Evolutionary conservation across 2,329 filamentous ascomycete species (phyloP).

Genomic region (Aspergillus novofumigatus): DNA sequence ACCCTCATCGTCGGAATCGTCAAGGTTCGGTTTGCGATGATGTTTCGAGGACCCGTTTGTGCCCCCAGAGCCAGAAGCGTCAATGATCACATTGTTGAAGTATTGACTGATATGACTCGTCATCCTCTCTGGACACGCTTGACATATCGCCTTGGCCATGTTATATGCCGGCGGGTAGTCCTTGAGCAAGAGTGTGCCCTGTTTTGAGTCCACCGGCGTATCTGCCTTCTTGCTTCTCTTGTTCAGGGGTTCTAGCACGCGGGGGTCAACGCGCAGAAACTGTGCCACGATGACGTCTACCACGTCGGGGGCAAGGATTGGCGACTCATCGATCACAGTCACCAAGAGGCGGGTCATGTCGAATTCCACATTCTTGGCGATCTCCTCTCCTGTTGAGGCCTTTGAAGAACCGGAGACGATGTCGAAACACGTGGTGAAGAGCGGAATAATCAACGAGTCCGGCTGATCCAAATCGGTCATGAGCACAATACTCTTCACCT

Average conservation of each 20-base stretch:
- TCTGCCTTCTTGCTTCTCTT: constrained; percentile 55
- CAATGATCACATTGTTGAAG: constrained; percentile 93
- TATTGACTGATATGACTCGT: constrained; percentile 90
- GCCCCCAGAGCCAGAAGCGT: constrained; percentile 64
- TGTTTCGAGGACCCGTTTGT: constrained; percentile 48
- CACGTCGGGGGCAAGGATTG: constrained; percentile 71
- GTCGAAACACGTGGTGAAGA: constrained; percentile 90
- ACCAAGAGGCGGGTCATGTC: constrained; percentile 83
- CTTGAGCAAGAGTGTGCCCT: constrained; percentile 78
- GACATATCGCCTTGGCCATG: constrained; percentile 94
- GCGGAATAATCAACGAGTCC: constrained; percentile 70
- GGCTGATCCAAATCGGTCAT: constrained; percentile 81
- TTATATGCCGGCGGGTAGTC: constrained; percentile 90
- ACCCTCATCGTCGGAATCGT: constrained; percentile 66
- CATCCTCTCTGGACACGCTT: constrained; percentile 87
- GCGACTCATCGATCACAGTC: constrained; percentile 80
- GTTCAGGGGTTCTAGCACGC: constrained; percentile 46
- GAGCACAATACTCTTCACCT: constrained; percentile 91
- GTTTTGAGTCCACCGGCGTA: constrained; percentile 63
- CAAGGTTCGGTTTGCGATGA: constrained; percentile 48
- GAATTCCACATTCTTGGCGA: constrained; percentile 90
- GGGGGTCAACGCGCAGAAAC: constrained; percentile 82
- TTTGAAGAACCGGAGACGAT: constrained; percentile 77
- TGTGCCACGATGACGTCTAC: constrained; percentile 93
- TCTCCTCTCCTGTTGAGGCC: constrained; percentile 69